phyloP scores from a whole-genome alignment of 179 eudicot genomes.

The Camellia oleifera region DNA sequence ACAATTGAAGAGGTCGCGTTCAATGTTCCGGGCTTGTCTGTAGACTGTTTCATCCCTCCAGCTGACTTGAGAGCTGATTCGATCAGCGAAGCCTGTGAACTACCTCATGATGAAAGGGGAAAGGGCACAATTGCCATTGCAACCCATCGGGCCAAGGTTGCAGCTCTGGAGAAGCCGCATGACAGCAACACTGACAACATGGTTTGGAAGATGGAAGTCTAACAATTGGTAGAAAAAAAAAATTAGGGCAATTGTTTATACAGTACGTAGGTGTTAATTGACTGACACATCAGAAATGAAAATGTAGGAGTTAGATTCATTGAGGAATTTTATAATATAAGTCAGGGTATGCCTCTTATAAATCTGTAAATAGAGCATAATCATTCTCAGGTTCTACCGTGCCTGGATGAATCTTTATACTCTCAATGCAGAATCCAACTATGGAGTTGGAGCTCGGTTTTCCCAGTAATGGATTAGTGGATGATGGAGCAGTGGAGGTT shows the following conservation, averaged over 20 bases:
- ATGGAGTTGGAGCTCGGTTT: slow-evolving; percentile 41
- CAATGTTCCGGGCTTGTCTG: slow-evolving; percentile 80
- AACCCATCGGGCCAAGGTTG: slow-evolving; percentile 62
- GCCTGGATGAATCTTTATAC: slow-evolving; percentile 32
- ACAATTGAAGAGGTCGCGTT: slow-evolving; percentile 95
- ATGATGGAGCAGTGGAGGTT: slow-evolving; percentile 34
- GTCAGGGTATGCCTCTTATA: slow-evolving; percentile 31
- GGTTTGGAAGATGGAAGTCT: slow-evolving; percentile 66
- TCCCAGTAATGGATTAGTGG: slow-evolving; percentile 11
- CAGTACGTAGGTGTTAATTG: slow-evolving; percentile 48
- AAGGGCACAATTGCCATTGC: slow-evolving; percentile 43
- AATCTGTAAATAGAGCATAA: slow-evolving; percentile 67
- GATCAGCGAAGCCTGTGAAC: slow-evolving; percentile 56
- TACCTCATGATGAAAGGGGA: slow-evolving; percentile 60
- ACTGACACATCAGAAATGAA: slow-evolving; percentile 41
- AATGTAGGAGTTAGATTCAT: slow-evolving; percentile 32
- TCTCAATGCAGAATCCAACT: slow-evolving; percentile 37
- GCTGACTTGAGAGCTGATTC: slow-evolving; percentile 73
- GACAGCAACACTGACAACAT: slow-evolving; percentile 31
- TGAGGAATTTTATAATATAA: slow-evolving; percentile 1
- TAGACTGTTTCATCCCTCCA: slow-evolving; percentile 93
- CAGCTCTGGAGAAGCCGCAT: slow-evolving; percentile 48
- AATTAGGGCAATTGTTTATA: slow-evolving; percentile 36
- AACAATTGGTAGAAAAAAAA: slow-evolving; percentile 27
- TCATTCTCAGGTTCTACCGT: slow-evolving; percentile 29